phyloP scores from a whole-genome alignment of 2,329 filamentous ascomycete species.

The Neonectria punicea region DNA sequence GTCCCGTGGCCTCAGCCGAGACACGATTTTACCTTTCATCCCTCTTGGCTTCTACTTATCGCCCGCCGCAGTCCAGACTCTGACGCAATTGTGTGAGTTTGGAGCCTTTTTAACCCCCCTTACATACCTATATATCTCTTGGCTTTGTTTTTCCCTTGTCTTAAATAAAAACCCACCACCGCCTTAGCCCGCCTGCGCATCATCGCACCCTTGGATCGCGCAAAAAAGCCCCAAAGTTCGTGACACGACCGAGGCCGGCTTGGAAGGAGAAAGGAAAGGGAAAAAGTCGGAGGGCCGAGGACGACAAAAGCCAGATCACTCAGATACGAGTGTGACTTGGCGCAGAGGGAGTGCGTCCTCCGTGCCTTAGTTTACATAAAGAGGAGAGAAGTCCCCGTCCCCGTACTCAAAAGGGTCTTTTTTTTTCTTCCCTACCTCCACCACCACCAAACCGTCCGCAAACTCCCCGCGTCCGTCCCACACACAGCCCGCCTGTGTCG shows the following conservation, averaged over 20 bases:
- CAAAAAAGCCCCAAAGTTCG: constrained; percentile 29
- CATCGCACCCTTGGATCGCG: constrained; percentile 35
- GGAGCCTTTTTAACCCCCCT: not conserved
- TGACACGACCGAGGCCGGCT: constrained; percentile 6
- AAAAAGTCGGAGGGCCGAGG: not conserved
- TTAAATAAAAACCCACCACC: constrained; percentile 2
- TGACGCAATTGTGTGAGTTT: constrained; percentile 31
- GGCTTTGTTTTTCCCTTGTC: not conserved
- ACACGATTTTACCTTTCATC: constrained; percentile 1
- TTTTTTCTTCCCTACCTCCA: constrained; percentile 4
- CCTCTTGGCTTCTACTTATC: not conserved
- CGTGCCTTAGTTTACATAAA: constrained; percentile 35
- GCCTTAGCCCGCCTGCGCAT: constrained; percentile 5
- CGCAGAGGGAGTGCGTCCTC: constrained; percentile 23
- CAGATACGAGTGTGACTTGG: constrained; percentile 26
- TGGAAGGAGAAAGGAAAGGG: not conserved
- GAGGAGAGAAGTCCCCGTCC: constrained; percentile 29
- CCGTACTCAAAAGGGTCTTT: constrained; percentile 24
- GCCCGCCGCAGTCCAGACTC: constrained; percentile 20
- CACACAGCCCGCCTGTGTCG: not conserved
- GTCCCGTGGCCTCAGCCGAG: not conserved
- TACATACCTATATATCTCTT: not conserved
- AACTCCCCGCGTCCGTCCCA: constrained; percentile 23
- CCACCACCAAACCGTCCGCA: constrained; percentile 6
- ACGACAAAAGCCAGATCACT: not conserved